phyloP scores from a whole-genome alignment of 2,329 filamentous ascomycete genomes.

The Trichophyton verrucosum region DNA sequence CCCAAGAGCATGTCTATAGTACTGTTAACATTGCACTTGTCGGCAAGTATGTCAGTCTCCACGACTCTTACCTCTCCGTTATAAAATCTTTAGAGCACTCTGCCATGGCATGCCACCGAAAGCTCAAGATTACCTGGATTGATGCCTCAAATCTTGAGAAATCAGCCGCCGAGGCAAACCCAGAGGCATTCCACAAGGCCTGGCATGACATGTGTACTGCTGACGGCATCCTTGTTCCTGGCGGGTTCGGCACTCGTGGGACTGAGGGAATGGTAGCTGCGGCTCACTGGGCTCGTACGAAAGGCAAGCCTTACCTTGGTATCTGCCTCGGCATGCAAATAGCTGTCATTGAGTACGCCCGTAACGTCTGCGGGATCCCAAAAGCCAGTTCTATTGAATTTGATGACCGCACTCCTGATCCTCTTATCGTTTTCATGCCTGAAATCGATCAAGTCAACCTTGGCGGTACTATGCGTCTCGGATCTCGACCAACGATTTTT shows the following conservation, averaged over 20 bases:
- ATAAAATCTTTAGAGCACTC: constrained; percentile 82
- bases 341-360: constrained; percentile 78
- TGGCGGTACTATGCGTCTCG: constrained; percentile 79
- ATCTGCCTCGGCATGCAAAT: constrained; percentile 90
- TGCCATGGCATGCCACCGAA: constrained; percentile 71
- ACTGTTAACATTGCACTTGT: constrained; percentile 73
- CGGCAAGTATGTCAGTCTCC: constrained; percentile 77
- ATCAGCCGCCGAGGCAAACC: constrained; percentile 46
- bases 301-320: constrained; percentile 71
- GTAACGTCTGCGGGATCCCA: constrained; percentile 56
- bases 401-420: constrained; percentile 46
- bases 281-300: constrained; percentile 74
- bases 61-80: constrained; percentile 76
- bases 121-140: constrained; percentile 70
- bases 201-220: constrained; percentile 69
- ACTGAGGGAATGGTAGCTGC: constrained; percentile 83
- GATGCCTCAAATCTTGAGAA: constrained; percentile 76
- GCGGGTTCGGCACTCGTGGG: constrained; percentile 69
- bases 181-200: constrained; percentile 67
- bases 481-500: constrained; percentile 62
- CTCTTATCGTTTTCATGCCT: constrained; percentile 82
- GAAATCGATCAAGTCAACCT: constrained; percentile 65
- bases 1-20: constrained; percentile 54
- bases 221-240: constrained; percentile 40
- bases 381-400: constrained; percentile 47